Base-by-base conservation (phyloP, 2,329 filamentous ascomycete genomes). In the Colletotrichum sp. region DNA sequence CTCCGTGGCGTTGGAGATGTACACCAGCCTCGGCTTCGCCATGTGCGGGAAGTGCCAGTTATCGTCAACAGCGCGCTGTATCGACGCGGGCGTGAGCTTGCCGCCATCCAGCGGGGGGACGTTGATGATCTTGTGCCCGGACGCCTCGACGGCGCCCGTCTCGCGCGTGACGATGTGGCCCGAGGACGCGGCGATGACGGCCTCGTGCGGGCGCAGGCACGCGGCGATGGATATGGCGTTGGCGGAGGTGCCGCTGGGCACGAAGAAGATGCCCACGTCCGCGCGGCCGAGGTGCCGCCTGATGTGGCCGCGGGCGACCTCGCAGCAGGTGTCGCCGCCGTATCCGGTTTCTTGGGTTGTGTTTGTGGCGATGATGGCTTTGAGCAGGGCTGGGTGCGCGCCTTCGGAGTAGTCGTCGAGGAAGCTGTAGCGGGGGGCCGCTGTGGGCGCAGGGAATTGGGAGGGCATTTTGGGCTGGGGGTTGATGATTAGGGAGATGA, bases 321-420 rank as follows among this genome's bases (percentile, higher is more conserved):
- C 80, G 77, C 83, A 85, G 77, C 86, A 88, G 3, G 85, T 80
- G 67, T 89, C 88, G 36, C 82, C 82, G 16, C 88, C 88, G 76
- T 89, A 89, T 36, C 87, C 85, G 7, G 83, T 79, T 77, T 89
- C 86, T 65, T 89, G 88, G 1, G 84, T 83, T 5, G 79, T 78
- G 70, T 89, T 89, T 78, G 84, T 86, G 36, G 82, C 78, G 18
- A 88, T 78, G 3, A 89, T 81, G 12, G 87, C 86, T 59, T 88
- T 84, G 32, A 89, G 83, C 4, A 89, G 80, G n/a, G 84, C 82
- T 7, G 88, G 88, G 74, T 89, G 88, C 0, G 87, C 88, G 43
- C 88, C 88, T 74, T 89, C 87, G 79, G 86, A 88, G 78, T 89
- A 89, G 76, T 89, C 88, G 77, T 89, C 88, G 62, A 87, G 82